Evolutionary conservation across 1,284 basidiomycete species (phyloP), one percentile per base, ranked within the genome.

Genomic region (Fereydounia khargensis): DNA sequence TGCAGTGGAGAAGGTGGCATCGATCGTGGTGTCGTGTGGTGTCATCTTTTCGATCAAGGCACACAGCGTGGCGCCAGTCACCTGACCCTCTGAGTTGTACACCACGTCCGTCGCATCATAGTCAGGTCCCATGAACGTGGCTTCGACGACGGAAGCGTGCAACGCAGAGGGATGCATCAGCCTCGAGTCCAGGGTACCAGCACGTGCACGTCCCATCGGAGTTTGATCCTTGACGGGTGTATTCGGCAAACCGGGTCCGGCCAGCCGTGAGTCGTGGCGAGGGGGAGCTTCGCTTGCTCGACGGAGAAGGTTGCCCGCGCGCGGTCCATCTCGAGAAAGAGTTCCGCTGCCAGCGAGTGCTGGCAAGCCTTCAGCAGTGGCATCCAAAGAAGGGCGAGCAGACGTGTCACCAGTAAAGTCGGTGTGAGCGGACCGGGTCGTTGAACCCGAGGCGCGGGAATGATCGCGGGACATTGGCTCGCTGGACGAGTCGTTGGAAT

Each of bases 31-130:
- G 68, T 91, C 89, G 70, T 94, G 89, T 2, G 91, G 89, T n/a
- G 92, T 94, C 85, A 98, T 87, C 78, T 89, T 90, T 78, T 94
- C 91, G 8, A 97, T 86, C 32, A 98, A 80, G 2, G 87, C 91
- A 13, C 82, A 81, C 45, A 98, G 79, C 2, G 91, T 91, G 1
- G 91, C 95, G 20, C 92, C 92, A 7, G 92, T 87, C 17, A 98
- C 83, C 51, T 85, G 83, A 2, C 91, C 91, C 14, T 97, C 91
- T 35, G 82, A 82, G 75, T 94, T 95, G 80, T 89, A 91, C 1
- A 87, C 84, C 39, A 95, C 86, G 68, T 97, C 92, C 33, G 86
- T 83, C 2, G 84, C 78, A 35, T 82, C 67, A 42, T 77, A 73
- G 34, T 53, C 47, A 1, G 65, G 65, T 22, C 43, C 57, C 47